A percentile compares a stretch with the other conserved stretches of the same genome.
Evolutionary conservation across 129 eudicot species (phyloP).

Genomic region (Flaveria brownii): DNA sequence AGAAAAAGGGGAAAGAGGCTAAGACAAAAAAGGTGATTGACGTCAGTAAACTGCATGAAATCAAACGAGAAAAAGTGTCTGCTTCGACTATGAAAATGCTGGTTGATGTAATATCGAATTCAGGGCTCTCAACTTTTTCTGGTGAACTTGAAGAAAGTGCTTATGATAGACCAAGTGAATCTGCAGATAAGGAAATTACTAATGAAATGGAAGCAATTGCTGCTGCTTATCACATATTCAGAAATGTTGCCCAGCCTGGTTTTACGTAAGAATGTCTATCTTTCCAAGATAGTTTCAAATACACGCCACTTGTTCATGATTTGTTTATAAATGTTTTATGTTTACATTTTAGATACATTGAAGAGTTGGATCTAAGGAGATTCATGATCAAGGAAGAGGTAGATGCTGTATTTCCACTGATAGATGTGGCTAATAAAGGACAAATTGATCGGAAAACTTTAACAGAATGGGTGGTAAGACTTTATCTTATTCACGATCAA

Average conservation of each 20-base stretch:
- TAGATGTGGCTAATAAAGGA: conserved; percentile 70
- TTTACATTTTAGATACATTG: conserved; percentile 53
- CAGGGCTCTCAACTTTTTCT: conserved; percentile 79
- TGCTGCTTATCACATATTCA: conserved; percentile 79
- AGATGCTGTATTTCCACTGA: conserved; percentile 64
- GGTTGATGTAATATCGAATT: conserved; percentile 65
- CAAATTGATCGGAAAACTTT: conserved; percentile 58
- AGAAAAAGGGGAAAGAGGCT: conserved; percentile 41
- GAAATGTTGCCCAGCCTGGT: conserved; percentile 71
- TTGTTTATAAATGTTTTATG: not conserved
- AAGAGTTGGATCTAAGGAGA: conserved; percentile 67
- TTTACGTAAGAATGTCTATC: conserved; percentile 44
- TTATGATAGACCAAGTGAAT: conserved; percentile 53
- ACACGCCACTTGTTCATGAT: not conserved
- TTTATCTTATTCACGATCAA: conserved; percentile 6
- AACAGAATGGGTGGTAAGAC: conserved; percentile 89
- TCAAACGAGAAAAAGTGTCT: conserved; percentile 86
- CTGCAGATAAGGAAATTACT: conserved; percentile 65
- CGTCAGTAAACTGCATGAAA: conserved; percentile 67
- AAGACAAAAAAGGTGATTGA: conserved; percentile 69
- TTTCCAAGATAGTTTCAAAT: not conserved
- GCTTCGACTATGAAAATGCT: conserved; percentile 92
- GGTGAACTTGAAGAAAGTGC: conserved; percentile 60
- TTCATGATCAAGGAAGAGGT: conserved; percentile 94
- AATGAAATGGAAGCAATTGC: conserved; percentile 92